These are phyloP conservation scores for Gossypium rotundifolium DNA, from an alignment of 345 rosid genomes.

Conservation along the genomic window DNA sequence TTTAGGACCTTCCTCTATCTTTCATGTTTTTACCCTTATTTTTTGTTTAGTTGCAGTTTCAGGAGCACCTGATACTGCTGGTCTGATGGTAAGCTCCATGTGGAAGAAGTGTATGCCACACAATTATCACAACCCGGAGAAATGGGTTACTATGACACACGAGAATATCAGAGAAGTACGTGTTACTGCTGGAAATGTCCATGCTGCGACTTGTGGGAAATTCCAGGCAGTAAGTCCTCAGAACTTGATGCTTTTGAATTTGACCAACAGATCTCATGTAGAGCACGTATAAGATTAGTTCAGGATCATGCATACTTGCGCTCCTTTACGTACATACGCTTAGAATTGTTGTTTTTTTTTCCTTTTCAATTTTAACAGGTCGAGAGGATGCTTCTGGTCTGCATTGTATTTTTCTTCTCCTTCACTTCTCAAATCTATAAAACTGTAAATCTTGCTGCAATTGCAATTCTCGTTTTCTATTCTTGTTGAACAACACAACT, in stretches of 20 bases:
- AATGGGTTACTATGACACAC: conserved; percentile 80
- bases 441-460: too few species aligned
- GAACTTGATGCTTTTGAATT: not conserved
- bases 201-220: conserved; percentile 81
- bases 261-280: not conserved
- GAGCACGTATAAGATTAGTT: conserved; percentile 8
- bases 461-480: too few species aligned
- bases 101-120: conserved; percentile 69
- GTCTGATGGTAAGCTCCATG: not conserved
- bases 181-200: conserved; percentile 72
- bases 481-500: too few species aligned
- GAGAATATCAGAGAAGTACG: conserved; percentile 75
- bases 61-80: conserved; percentile 38
- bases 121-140: conserved; percentile 79
- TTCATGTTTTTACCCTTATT: not conserved
- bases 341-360: not conserved
- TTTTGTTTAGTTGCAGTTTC: not conserved
- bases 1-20: not conserved
- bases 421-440: not conserved
- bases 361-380: not conserved
- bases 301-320: not conserved
- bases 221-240: conserved; percentile 38
- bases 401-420: not conserved
- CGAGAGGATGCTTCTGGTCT: not conserved
- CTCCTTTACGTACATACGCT: conserved; percentile 3